Evolutionary conservation across 1,284 basidiomycete species (phyloP), one percentile per base, ranked within the genome.

Genomic region (Cryptococcus sp.): DNA sequence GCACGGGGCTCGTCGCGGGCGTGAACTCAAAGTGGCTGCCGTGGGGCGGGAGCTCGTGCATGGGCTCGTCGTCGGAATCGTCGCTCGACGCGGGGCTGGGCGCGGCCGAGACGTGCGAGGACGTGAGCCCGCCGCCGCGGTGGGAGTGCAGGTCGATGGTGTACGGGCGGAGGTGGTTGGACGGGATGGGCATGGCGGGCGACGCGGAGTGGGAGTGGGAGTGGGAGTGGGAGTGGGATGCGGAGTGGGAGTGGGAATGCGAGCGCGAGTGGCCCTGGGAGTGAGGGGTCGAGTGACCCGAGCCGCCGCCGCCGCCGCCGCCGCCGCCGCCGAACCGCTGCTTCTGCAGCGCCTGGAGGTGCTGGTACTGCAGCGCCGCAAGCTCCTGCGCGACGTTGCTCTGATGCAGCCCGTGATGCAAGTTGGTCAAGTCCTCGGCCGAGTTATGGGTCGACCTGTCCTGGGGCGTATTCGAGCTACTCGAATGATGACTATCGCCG

Each of bases 1-100:
- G 82, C 76, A 92, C 91, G 0, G 91, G 91, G 61, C 85, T 87
- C 0, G 88, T 87, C n/a, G 76, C 75, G 2, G 75, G 73, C 11
- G 77, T 73, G 56, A 75, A 75, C 23, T 73, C 66, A 46, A 61
- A 44, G 16, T 48, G 50, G n/a, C 28, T 36, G 42, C 44, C 48
- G 24, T 64, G 56, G 7, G 64, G 55, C 53, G 62, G 59, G 15
- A 65, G 57, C 49, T 71, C 66, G 50, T 68, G 61, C 59, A 61
- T 61, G 16, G 48, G 59, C 24, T 76, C 75, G 42, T 77, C 73
- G 50, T 78, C 77, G 8, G 70, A 72, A 35, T 71, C 72, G 42
- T 77, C 73, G 42, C 68, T 71, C 20, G 72, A 73, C 4, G 61
- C 63, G 0, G 77, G 77, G 37, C 69, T 72, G 4, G 71, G 66